Evolutionary conservation across 2,329 filamentous ascomycete genomes (phyloP).

Genomic region (Colletotrichum godetiae): DNA sequence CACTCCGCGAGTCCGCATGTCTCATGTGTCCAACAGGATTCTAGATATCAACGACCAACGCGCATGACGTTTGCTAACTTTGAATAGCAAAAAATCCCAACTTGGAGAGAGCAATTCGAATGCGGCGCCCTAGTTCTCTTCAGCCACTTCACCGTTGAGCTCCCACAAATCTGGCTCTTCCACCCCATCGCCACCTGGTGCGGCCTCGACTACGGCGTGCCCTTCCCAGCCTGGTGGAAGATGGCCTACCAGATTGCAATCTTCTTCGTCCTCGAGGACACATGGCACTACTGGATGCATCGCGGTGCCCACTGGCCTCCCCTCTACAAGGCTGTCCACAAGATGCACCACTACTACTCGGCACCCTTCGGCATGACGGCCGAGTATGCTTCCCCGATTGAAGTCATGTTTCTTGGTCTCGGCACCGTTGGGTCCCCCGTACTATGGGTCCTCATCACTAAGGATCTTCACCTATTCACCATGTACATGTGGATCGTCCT

Average conservation of each 20-base stretch:
- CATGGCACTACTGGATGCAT: conserved; percentile 99
- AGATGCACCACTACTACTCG: conserved; percentile 99
- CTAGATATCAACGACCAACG: background rate
- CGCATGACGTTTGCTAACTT: background rate
- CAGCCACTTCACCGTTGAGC: conserved; percentile 96
- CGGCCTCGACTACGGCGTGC: conserved; percentile 87
- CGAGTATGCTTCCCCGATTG: conserved; percentile 97
- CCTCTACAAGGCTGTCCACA: conserved; percentile 96
- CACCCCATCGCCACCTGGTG: conserved; percentile 95
- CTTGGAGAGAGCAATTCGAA: conserved; percentile 89
- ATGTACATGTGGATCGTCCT: conserved; percentile 98
- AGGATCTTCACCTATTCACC: conserved; percentile 91
- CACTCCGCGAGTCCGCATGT: background rate
- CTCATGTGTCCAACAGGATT: background rate
- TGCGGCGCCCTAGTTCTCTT: conserved; percentile 93
- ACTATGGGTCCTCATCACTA: conserved; percentile 83
- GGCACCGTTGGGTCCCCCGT: conserved; percentile 87
- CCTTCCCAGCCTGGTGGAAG: conserved; percentile 86
- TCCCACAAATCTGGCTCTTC: conserved; percentile 99
- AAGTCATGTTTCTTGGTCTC: conserved; percentile 93
- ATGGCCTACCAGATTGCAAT: conserved; percentile 92
- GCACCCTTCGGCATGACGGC: conserved; percentile 97
- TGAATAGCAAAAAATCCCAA: conserved; percentile 80
- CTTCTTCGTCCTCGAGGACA: conserved; percentile 95
- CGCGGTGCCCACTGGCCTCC: conserved; percentile 93